Conservation (phyloP, 2,329 filamentous ascomycete species). For the Venturia nashicola region DNA sequence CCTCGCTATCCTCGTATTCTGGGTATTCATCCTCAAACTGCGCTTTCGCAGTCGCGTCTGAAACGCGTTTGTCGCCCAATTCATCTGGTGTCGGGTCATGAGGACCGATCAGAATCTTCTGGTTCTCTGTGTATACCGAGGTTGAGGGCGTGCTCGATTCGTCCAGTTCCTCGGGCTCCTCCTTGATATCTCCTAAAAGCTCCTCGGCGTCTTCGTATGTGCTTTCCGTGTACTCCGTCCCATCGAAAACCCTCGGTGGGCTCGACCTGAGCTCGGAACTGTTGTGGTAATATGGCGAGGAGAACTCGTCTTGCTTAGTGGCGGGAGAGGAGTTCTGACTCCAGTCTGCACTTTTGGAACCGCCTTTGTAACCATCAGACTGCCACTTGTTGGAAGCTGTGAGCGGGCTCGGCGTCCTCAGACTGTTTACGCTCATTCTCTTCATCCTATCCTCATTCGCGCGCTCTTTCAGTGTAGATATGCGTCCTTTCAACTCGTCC, state of each 20-base stretch:
- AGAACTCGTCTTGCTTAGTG: background rate
- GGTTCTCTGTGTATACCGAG: background rate
- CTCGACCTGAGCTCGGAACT: background rate
- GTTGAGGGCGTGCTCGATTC: conserved; percentile 8
- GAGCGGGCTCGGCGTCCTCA: conserved; percentile 67
- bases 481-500: conserved; percentile 72
- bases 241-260: background rate
- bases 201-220: conserved; percentile 18
- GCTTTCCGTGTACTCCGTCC: conserved; percentile 14
- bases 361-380: conserved; percentile 18
- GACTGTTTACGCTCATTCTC: conserved; percentile 55
- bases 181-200: conserved; percentile 13
- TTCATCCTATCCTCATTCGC: conserved; percentile 68
- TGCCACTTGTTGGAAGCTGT: conserved; percentile 55
- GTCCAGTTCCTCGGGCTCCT: conserved; percentile 10
- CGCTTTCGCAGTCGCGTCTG: conserved; percentile 26
- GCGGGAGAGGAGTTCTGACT: conserved; percentile 9
- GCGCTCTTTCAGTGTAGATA: conserved; percentile 66
- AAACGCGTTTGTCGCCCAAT: conserved; percentile 20
- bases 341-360: conserved; percentile 8
- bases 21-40: conserved; percentile 18
- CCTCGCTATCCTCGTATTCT: conserved; percentile 12
- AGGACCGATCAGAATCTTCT: conserved; percentile 9
- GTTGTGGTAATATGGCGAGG: background rate
- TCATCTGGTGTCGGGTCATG: conserved; percentile 19